phyloP scores from a whole-genome alignment of 129 eudicot genomes.

The Oenanthe sinensis region DNA sequence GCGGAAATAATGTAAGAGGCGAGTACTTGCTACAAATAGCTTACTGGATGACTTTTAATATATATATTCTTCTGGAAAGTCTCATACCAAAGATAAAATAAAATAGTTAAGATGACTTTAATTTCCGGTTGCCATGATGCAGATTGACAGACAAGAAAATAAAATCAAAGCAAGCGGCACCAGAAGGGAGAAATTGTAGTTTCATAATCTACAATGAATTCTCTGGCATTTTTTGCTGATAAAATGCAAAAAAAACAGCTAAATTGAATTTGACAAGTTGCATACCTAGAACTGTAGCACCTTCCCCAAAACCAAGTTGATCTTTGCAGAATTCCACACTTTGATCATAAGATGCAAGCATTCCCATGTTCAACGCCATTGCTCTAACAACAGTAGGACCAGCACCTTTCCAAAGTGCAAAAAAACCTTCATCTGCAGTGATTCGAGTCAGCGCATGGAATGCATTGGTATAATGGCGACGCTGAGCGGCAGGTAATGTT shows the following conservation, averaged over 20 bases:
- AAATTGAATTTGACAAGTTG: not conserved
- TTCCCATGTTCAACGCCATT: slow-evolving; percentile 89
- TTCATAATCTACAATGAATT: not conserved
- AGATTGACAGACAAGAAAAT: not conserved
- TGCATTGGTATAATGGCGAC: slow-evolving; percentile 83
- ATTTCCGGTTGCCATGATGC: not conserved
- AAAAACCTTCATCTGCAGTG: slow-evolving; percentile 65
- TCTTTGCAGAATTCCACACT: slow-evolving; percentile 77
- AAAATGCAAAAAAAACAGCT: not conserved
- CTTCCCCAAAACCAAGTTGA: slow-evolving; percentile 72
- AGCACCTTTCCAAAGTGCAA: slow-evolving; percentile 87
- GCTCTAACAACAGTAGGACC: slow-evolving; percentile 95
- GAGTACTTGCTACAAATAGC: not conserved
- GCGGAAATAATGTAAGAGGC: not conserved
- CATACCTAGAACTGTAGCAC: slow-evolving; percentile 69
- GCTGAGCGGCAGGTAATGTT: slow-evolving; percentile 71
- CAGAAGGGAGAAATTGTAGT: not conserved
- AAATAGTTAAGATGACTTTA: not conserved
- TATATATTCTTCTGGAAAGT: not conserved
- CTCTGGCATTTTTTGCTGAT: not conserved
- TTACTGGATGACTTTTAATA: not conserved
- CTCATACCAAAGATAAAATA: not conserved
- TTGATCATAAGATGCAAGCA: slow-evolving; percentile 98
- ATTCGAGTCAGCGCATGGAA: slow-evolving; percentile 80
- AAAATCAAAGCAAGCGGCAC: not conserved